Base-by-base conservation (phyloP, 2,329 filamentous ascomycete genomes). In the Calcarisporium arbuscula region DNA sequence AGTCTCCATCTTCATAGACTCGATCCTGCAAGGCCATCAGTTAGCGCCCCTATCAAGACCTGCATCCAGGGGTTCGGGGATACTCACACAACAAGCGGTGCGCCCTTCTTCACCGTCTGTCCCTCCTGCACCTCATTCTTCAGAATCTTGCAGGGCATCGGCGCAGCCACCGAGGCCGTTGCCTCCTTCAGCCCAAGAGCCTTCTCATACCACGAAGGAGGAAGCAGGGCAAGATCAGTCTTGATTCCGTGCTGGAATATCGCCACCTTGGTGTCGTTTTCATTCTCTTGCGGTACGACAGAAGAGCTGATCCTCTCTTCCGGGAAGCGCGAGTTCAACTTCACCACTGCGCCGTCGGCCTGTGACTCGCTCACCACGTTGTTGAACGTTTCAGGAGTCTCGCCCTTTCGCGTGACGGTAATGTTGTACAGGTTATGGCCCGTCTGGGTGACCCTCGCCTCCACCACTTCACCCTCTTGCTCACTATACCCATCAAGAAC, bases 111-210 rank as follows among this genome's bases (percentile, higher is more conserved):
- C 12, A 98, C 92, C 30, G 61, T 63, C 44, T 94, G 78, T 0
- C 92, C 92, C 48, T 87, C 87, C 19, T 72, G 64, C 0, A 95
- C 87, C 58, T 95, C 85, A 30, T 95, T 92, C 45, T 86, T 79
- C 42, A 98, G 64, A 18, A 98, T 82, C 65, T 96, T 96, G 64
- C 92, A 96, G 2, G 92, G 92, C 92, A 98, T 98, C 0, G 92
- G 92, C 16, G 92, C 87, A 17, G 85, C 71, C 2, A 96, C 87
- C 34, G 83, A 92, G 40, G 90, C 89, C 6, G 80, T 71, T 1
- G 74, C 73, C 52, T 94, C 86, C 56, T 86, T 89, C 42, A 85
- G 65, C 0, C 90, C 89, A 7, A 95, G 68, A 0, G 87, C 88
- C 61, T 94, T 90, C 49, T 88, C 85, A 38, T 84, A 82, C 88